A percentile compares a stretch with the other conserved stretches of the same genome.
Evolutionary conservation across 768 basidiomycete species (phyloP).

Genomic region (Podaxis carcinomalis): DNA sequence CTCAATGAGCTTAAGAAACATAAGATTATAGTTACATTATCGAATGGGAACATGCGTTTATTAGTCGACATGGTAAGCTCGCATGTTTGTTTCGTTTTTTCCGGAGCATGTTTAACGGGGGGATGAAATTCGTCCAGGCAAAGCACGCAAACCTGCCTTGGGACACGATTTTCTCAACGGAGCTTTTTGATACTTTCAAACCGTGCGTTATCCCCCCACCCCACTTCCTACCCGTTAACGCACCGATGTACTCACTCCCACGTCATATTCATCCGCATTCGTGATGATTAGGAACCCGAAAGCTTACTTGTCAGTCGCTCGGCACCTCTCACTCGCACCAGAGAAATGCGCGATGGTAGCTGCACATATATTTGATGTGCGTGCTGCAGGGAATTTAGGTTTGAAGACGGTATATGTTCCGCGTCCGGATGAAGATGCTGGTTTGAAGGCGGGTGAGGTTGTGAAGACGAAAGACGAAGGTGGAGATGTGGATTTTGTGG

Average conservation of each 20-base stretch:
- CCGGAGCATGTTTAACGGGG: not conserved
- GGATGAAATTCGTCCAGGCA: conserved; percentile 34
- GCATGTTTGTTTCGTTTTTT: not conserved
- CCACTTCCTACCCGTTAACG: not conserved
- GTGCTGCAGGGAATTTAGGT: conserved; percentile 46
- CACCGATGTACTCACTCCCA: not conserved
- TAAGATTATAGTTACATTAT: conserved; percentile 47
- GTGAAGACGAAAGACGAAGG: conserved; percentile 46
- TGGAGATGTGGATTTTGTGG: conserved; percentile 56
- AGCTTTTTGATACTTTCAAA: conserved; percentile 60
- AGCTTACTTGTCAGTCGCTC: conserved; percentile 44
- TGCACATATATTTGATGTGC: conserved; percentile 54
- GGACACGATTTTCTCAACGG: conserved; percentile 59
- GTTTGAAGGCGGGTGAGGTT: conserved; percentile 2
- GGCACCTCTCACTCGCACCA: conserved; percentile 46
- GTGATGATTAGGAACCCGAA: conserved; percentile 37
- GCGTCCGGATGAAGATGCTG: conserved; percentile 41
- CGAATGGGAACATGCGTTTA: conserved; percentile 61
- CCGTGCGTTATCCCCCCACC: conserved; percentile 37
- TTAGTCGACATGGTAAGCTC: conserved; percentile 56
- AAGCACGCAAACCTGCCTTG: conserved; percentile 59
- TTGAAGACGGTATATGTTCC: conserved; percentile 58
- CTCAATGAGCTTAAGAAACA: conserved; percentile 48
- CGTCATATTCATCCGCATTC: not conserved
- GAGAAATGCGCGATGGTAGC: conserved; percentile 61